A percentile compares a stretch with the other conserved stretches of the same genome.
phyloP scores from a whole-genome alignment of 2,329 filamentous ascomycete genomes.

The Dactylellina cionopaga region DNA sequence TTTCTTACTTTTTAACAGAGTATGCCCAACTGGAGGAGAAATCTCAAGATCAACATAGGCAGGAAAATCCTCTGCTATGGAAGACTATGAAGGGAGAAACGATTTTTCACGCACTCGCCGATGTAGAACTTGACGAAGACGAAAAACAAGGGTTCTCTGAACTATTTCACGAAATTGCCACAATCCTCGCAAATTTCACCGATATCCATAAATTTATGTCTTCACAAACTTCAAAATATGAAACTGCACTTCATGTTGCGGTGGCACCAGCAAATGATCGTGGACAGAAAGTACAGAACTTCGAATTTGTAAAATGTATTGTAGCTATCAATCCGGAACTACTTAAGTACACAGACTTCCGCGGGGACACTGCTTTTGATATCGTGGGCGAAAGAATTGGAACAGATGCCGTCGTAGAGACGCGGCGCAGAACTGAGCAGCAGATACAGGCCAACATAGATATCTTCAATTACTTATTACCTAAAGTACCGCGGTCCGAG shows the following conservation, averaged over 20 bases:
- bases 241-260: background rate
- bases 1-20: slow-evolving; percentile 1
- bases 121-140: background rate
- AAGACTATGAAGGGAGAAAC: background rate
- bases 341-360: background rate
- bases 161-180: slow-evolving; percentile 3
- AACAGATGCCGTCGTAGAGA: too few relatives aligned
- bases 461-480: background rate
- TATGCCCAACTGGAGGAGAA: slow-evolving; percentile 5
- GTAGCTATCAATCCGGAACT: background rate
- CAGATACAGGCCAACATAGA: background rate
- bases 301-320: background rate
- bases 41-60: background rate
- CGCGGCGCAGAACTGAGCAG: background rate
- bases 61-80: background rate
- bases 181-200: slow-evolving; percentile 7
- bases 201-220: slow-evolving; percentile 3
- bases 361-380: too few relatives aligned
- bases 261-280: too few relatives aligned
- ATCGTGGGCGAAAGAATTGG: too few relatives aligned
- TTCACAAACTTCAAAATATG: background rate
- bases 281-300: background rate
- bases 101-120: background rate
- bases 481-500: background rate
- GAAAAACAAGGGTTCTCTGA: background rate